Evolutionary conservation across 768 basidiomycete species (phyloP), one percentile per base, ranked within the genome.

Genomic region (Cytidiella melzeri): DNA sequence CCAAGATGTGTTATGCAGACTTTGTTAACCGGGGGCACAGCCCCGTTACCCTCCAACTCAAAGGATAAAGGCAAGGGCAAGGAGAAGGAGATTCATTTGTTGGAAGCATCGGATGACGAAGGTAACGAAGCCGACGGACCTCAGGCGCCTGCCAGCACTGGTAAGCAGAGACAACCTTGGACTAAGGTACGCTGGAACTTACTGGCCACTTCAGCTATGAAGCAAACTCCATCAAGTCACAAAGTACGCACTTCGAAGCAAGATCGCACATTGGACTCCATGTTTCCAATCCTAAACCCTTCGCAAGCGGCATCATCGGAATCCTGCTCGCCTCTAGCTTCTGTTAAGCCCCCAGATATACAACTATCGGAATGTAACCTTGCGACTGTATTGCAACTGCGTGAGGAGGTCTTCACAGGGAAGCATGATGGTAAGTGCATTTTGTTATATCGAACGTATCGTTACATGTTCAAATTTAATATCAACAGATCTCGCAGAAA

Each of bases 261-360:
- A 39, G 89, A 94, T 50, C 81, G 94, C 28, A 98, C 94, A 0
- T 76, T 99, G 13, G 95, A 98, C 61, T 92, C 92, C 0, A 96
- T 97, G 91, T 87, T 97, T 53, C 84, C 85, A 1, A 73, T 87
- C 9, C 59, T 68, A 77, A 69, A 58, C 40, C 57, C 44, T 44
- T 50, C 61, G 1, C 58, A 55, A 36, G 11, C 52, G 45, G 34
- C 54, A 41, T 48, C 48, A 30, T 30, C 56, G 10, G 55, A 53
- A 25, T 36, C 51, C 13, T 36, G 23, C 3, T 40, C 27, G 54
- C 40, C 45, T 4, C 30, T 54, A 2, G 15, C 21, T 34, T 30
- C 36, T 12, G 11, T 27, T 6, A 58, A 69, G 56, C 70, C 64
- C 47, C 65, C 69, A 25, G 80, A 83, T 20, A 80, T 95, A 43